phyloP scores from a whole-genome alignment of 495 filamentous ascomycete genomes.

The Staphylotrichum tortipilum region DNA sequence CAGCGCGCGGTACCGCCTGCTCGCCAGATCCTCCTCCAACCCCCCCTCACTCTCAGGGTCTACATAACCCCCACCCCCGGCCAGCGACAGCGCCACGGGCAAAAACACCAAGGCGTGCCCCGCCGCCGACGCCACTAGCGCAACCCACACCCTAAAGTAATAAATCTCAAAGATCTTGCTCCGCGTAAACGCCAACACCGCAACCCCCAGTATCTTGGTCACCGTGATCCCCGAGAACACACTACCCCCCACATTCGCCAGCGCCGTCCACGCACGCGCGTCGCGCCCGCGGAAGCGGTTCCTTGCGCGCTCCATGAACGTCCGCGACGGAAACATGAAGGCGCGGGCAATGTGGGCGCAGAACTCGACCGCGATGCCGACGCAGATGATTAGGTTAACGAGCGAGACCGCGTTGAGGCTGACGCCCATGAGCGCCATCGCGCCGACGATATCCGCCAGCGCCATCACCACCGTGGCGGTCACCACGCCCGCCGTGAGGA shows the following conservation, averaged over 20 bases:
- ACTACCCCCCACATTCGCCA: constrained; percentile 86
- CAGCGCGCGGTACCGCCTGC: constrained; percentile 36
- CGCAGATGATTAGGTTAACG: constrained; percentile 95
- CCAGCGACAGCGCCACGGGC: constrained; percentile 77
- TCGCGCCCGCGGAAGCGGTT: constrained; percentile 64
- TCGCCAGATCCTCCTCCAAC: constrained; percentile 70
- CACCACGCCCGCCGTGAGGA: constrained; percentile 72
- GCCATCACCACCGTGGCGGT: constrained; percentile 84
- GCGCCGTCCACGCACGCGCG: constrained; percentile 78
- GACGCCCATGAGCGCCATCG: constrained; percentile 82
- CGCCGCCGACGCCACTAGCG: constrained; percentile 82
- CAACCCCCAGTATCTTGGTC: constrained; percentile 88
- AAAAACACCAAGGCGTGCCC: constrained; percentile 84
- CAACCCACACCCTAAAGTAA: constrained; percentile 94
- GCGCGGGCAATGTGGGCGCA: constrained; percentile 94
- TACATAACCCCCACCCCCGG: constrained; percentile 81
- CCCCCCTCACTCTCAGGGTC: constrained; percentile 78
- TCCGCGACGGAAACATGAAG: constrained; percentile 80
- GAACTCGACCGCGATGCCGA: constrained; percentile 93
- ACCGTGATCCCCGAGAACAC: constrained; percentile 95
- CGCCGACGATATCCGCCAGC: constrained; percentile 86
- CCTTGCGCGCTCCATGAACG: constrained; percentile 66
- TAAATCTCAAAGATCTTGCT: constrained; percentile 99
- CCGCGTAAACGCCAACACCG: constrained; percentile 83
- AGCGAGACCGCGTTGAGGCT: constrained; percentile 93